Evolutionary conservation across 331 rosid genomes (phyloP).

Genomic region (Quercus phellos): DNA sequence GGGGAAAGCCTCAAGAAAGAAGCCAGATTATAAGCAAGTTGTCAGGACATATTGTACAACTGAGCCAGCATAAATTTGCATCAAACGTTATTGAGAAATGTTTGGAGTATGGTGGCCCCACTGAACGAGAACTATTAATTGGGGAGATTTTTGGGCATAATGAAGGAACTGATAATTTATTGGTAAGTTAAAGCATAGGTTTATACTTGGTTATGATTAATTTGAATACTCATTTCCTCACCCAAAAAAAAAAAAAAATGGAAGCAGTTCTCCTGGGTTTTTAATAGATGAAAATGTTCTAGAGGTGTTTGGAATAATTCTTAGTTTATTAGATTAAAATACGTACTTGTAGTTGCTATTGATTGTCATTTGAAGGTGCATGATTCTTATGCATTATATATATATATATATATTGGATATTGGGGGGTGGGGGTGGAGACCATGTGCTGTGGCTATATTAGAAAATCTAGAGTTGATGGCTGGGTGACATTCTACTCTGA

Average conservation of each 20-base stretch:
- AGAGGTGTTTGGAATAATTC: neutral
- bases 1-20: constrained; percentile 56
- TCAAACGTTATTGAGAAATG: constrained; percentile 69
- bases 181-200: constrained; percentile 35
- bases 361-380: neutral
- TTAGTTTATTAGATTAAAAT: neutral
- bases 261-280: neutral
- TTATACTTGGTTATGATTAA: neutral
- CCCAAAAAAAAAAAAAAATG: neutral
- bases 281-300: neutral
- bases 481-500: too few species aligned
- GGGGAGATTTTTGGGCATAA: constrained; percentile 46
- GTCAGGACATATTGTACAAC: constrained; percentile 47
- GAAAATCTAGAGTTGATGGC: too few species aligned
- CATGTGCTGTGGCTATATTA: too few species aligned
- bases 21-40: constrained; percentile 56
- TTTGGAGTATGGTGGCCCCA: constrained; percentile 50
- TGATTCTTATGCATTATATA: neutral
- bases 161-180: constrained; percentile 46
- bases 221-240: neutral
- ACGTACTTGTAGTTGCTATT: neutral
- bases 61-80: constrained; percentile 70
- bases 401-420: too few species aligned
- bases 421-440: too few species aligned
- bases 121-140: constrained; percentile 45